Percentiles rank a stretch among this genome's conserved stretches.
phyloP scores from a whole-genome alignment of 2,329 filamentous ascomycete genomes.

The Cladosporium sp. region DNA sequence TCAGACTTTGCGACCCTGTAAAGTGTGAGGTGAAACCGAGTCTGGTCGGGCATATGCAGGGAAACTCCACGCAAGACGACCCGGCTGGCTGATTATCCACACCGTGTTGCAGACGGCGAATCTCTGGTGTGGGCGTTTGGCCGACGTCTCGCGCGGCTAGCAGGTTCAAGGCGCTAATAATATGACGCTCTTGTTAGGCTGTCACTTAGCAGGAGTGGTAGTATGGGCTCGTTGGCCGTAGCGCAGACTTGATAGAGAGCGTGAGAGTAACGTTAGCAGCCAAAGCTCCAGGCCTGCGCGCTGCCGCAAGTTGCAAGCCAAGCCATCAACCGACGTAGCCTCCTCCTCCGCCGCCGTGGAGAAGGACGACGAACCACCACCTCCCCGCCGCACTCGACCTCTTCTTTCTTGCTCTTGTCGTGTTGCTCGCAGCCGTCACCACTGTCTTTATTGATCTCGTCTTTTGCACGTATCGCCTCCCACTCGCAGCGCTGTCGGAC shows the following conservation, averaged over 20 bases:
- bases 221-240: slow-evolving; percentile 10
- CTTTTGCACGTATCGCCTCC: not conserved
- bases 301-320: slow-evolving; percentile 7
- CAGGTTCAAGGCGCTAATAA: slow-evolving; percentile 8
- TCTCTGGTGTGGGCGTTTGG: not conserved
- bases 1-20: slow-evolving; percentile 12
- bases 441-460: slow-evolving; percentile 10
- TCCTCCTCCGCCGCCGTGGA: not conserved
- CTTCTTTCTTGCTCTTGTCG: not conserved
- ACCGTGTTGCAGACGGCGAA: not conserved
- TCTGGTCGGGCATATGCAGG: slow-evolving; percentile 7
- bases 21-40: slow-evolving; percentile 8
- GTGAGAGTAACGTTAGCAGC: not conserved
- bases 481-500: slow-evolving; percentile 1
- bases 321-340: slow-evolving; percentile 8
- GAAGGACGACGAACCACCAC: not conserved
- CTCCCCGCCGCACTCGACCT: not conserved
- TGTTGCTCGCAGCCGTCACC: slow-evolving; percentile 7
- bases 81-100: not conserved
- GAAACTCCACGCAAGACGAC: slow-evolving; percentile 2
- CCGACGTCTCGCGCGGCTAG: slow-evolving; percentile 1
- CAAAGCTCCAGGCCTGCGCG: no score
- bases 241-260: not conserved
- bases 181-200: not conserved
- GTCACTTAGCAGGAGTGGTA: not conserved